Evolutionary conservation across 169 alveolate genomes (phyloP).

Genomic region (Cryptosporidium xiaoi): DNA sequence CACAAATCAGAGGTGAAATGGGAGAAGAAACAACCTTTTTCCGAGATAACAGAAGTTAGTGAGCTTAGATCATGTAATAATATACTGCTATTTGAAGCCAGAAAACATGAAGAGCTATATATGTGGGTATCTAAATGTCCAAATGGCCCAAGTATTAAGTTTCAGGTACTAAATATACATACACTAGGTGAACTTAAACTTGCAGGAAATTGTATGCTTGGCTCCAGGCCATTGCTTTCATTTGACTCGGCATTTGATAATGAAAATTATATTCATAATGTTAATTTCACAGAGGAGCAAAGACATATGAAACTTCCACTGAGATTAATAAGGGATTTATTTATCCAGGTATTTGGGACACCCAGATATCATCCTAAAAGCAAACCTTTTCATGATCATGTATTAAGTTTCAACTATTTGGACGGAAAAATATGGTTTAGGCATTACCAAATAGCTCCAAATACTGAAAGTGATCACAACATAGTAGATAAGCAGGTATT

Average conservation of each 20-base stretch:
- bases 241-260: conserved; percentile 88
- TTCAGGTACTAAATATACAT: conserved; percentile 90
- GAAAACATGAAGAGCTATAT: conserved; percentile 88
- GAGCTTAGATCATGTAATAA: conserved; percentile 87
- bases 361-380: conserved; percentile 96
- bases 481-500: conserved; percentile 86
- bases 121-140: conserved; percentile 95
- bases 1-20: conserved; percentile 94
- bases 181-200: conserved; percentile 92
- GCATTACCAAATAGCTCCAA: conserved; percentile 90
- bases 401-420: conserved; percentile 88
- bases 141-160: conserved; percentile 96
- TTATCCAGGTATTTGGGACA: conserved; percentile 88
- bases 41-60: conserved; percentile 85
- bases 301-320: conserved; percentile 51
- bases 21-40: conserved; percentile 87
- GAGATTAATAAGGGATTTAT: conserved; percentile 52
- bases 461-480: conserved; percentile 80
- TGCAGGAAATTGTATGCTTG: conserved; percentile 94
- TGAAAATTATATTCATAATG: conserved; percentile 17
- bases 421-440: conserved; percentile 92
- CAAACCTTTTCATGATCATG: conserved; percentile 95
- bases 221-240: conserved; percentile 93
- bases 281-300: conserved; percentile 24
- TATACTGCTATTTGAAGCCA: conserved; percentile 91